Evolutionary conservation across 176 grass and related monocot species (phyloP).

Genomic region (Carex cristatella): DNA sequence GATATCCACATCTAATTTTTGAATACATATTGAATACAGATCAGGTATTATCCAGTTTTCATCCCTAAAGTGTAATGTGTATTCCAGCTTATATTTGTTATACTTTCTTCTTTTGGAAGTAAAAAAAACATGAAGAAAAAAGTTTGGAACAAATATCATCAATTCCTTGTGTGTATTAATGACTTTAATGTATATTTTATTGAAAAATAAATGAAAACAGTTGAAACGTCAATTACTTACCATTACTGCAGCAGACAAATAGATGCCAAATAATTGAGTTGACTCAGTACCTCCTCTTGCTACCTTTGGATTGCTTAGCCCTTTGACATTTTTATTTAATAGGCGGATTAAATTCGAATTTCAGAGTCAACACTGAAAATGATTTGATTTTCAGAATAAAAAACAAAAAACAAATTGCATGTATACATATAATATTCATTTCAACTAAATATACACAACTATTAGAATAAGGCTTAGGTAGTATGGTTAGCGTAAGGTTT

Average conservation of each 20-base stretch:
- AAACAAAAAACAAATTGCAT: neutral
- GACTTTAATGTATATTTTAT: neutral
- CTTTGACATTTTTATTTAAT: neutral
- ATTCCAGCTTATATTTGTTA: neutral
- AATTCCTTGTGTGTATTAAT: neutral
- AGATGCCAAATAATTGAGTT: neutral
- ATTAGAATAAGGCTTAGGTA: too few relatives aligned
- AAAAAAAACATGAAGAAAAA: neutral
- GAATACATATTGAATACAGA: too few relatives aligned
- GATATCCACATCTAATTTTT: too few relatives aligned
- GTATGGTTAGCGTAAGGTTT: too few relatives aligned
- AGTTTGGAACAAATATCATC: neutral
- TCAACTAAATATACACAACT: too few relatives aligned
- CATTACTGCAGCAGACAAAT: neutral
- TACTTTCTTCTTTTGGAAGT: neutral
- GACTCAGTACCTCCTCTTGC: neutral
- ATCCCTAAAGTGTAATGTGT: too few relatives aligned
- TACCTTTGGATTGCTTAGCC: neutral
- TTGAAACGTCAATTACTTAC: neutral
- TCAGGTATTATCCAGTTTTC: too few relatives aligned
- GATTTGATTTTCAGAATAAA: neutral
- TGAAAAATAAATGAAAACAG: neutral
- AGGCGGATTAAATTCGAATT: neutral
- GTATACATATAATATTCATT: neutral
- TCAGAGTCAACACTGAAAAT: neutral